phyloP scores from a whole-genome alignment of 495 filamentous ascomycete species.

The Penicilliopsis zonata region DNA sequence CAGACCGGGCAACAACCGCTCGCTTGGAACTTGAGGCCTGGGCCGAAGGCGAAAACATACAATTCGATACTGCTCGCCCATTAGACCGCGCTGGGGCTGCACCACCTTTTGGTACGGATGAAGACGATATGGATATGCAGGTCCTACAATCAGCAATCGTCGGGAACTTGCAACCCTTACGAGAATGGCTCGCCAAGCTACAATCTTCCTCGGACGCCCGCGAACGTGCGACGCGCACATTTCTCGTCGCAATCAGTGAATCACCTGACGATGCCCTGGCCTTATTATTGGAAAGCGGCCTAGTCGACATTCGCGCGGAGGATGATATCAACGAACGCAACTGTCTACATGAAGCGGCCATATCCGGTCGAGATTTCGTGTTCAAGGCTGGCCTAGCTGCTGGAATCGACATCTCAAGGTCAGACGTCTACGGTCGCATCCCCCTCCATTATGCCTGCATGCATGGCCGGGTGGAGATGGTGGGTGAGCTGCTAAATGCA shows the following conservation, averaged over 20 bases:
- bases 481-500: slow-evolving; percentile 52
- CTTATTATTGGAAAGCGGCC: slow-evolving; percentile 61
- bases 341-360: slow-evolving; percentile 87
- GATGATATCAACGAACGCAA: slow-evolving; percentile 98
- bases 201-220: slow-evolving; percentile 41
- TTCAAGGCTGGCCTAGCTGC: slow-evolving; percentile 58
- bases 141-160: slow-evolving; percentile 75
- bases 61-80: slow-evolving; percentile 52
- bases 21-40: slow-evolving; percentile 87
- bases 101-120: slow-evolving; percentile 57
- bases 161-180: slow-evolving; percentile 51
- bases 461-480: slow-evolving; percentile 80
- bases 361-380: slow-evolving; percentile 71
- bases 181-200: slow-evolving; percentile 51
- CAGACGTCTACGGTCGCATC: slow-evolving; percentile 87
- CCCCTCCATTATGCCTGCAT: slow-evolving; percentile 95
- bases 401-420: slow-evolving; percentile 61
- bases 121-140: slow-evolving; percentile 77
- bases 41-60: slow-evolving; percentile 89
- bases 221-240: slow-evolving; percentile 75
- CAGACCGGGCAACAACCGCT: slow-evolving; percentile 89
- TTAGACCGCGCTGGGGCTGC: slow-evolving; percentile 50
- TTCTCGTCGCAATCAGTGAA: slow-evolving; percentile 76
- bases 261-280: slow-evolving; percentile 67
- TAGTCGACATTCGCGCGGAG: slow-evolving; percentile 77